These are phyloP conservation scores for Botrytis fabae DNA, from an alignment of 2,329 filamentous ascomycete genomes.

Conservation along the genomic window DNA sequence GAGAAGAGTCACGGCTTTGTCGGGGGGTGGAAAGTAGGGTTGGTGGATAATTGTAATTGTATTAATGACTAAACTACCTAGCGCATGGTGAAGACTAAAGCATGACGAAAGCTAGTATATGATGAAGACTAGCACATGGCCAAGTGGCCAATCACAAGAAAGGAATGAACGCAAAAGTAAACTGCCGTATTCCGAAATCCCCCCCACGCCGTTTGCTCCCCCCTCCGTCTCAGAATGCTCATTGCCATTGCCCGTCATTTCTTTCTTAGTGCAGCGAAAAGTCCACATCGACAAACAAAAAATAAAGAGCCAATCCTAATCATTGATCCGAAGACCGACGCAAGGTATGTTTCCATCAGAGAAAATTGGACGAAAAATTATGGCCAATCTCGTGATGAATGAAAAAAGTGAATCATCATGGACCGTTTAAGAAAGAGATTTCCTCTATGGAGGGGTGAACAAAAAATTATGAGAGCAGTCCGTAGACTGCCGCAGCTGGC, in stretches of 20 bases:
- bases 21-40: neutral
- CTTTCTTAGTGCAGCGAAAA: neutral
- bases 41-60: neutral
- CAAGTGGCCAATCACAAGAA: neutral
- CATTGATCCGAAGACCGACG: neutral
- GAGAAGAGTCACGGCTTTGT: neutral
- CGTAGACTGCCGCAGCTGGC: neutral
- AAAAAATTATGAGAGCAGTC: conserved; percentile 2
- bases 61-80: neutral
- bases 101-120: neutral
- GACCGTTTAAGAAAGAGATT: neutral
- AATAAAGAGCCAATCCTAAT: neutral
- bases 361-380: neutral
- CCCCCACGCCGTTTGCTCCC: neutral
- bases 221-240: too few species aligned
- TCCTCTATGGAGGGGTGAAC: neutral
- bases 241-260: neutral
- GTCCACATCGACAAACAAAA: neutral
- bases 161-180: neutral
- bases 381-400: neutral
- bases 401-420: neutral
- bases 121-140: neutral
- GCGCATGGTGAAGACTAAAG: neutral
- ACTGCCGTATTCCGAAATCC: neutral
- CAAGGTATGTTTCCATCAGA: neutral